Evolutionary conservation across 2,329 filamentous ascomycete genomes (phyloP).

Genomic region (Colletotrichum sansevieriae): DNA sequence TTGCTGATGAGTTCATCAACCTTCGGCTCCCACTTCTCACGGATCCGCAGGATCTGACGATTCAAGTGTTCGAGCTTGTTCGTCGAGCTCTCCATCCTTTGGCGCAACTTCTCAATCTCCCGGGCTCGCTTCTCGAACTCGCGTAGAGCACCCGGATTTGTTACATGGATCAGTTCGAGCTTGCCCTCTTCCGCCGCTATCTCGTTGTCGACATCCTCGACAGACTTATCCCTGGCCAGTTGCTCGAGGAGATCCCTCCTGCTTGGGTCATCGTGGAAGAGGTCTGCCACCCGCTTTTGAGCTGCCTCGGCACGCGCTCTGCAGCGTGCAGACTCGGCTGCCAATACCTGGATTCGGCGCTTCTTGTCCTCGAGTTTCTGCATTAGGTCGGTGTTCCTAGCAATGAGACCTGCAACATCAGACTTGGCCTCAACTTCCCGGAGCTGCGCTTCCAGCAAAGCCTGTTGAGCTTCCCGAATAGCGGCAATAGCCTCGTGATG

Average conservation of each 20-base stretch:
- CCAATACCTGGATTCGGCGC: conserved; percentile 53
- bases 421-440: conserved; percentile 84
- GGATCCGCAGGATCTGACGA: conserved; percentile 73
- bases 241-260: conserved; percentile 57
- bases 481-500: conserved; percentile 71
- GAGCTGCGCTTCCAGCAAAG: conserved; percentile 77
- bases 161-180: conserved; percentile 83
- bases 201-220: conserved; percentile 77
- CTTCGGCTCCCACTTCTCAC: conserved; percentile 83
- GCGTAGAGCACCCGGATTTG: conserved; percentile 79
- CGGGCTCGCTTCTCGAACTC: conserved; percentile 81
- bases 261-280: conserved; percentile 56
- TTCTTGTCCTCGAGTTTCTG: conserved; percentile 62
- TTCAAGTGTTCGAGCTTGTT: conserved; percentile 67
- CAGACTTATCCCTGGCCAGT: conserved; percentile 62
- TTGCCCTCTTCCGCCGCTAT: conserved; percentile 81
- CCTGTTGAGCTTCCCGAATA: conserved; percentile 72
- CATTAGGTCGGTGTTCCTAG: conserved; percentile 72
- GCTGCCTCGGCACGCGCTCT: conserved; percentile 52
- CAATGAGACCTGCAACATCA: conserved; percentile 78
- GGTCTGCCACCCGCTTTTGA: conserved; percentile 54
- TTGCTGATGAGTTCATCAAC: conserved; percentile 82
- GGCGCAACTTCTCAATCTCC: conserved; percentile 76
- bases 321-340: conserved; percentile 55
- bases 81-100: conserved; percentile 67